phyloP scores from a whole-genome alignment of 1,284 basidiomycete species.

The Meira nashicola region DNA sequence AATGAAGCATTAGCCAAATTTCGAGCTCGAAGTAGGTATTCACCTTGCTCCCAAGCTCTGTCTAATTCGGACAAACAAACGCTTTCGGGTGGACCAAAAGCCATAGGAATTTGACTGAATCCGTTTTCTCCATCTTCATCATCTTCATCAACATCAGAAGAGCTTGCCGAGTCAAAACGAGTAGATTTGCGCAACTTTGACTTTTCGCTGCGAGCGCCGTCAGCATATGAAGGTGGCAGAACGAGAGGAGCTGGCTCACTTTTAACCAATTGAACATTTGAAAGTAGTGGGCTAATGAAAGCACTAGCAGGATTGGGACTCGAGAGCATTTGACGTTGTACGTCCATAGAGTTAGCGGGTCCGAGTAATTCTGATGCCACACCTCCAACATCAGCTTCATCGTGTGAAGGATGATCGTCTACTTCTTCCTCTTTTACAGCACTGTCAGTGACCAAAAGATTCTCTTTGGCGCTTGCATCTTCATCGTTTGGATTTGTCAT shows the following conservation, averaged over 20 bases:
- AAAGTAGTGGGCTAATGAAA: not conserved
- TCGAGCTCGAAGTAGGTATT: not conserved
- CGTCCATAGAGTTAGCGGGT: not conserved
- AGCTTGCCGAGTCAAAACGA: not conserved
- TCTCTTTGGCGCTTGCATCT: not conserved
- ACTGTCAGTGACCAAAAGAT: not conserved
- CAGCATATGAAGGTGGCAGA: conserved; percentile 3
- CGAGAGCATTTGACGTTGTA: not conserved
- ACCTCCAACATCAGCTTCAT: not conserved
- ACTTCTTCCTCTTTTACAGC: not conserved
- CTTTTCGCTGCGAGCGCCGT: not conserved
- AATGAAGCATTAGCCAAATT: not conserved
- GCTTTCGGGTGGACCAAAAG: conserved; percentile 9
- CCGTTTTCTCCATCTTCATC: conserved; percentile 9
- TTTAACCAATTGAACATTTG: not conserved
- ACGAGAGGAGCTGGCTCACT: not conserved
- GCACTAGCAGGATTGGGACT: conserved; percentile 6
- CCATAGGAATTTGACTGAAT: not conserved
- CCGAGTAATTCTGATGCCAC: not conserved
- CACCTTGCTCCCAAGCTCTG: conserved; percentile 9
- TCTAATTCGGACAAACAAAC: conserved; percentile 14
- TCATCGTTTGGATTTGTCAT: not conserved
- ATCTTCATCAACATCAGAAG: not conserved
- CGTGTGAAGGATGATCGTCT: not conserved
- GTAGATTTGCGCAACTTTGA: not conserved